Evolutionary conservation across 441 rosid species (phyloP).

Genomic region (Geranium incanum): DNA sequence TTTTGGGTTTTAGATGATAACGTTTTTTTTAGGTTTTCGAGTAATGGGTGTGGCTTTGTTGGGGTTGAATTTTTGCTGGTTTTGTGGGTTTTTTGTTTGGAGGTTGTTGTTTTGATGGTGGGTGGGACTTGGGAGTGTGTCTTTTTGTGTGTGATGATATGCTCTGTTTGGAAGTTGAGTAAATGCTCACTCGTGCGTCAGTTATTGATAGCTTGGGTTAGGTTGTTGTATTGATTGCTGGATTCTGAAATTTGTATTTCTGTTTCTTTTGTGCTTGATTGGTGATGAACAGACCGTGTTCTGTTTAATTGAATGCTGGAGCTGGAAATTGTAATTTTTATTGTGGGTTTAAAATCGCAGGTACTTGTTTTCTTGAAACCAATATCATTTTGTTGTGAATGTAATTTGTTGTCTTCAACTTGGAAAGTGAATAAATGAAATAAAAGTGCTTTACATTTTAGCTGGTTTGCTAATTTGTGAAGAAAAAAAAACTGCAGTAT

Average conservation of each 20-base stretch:
- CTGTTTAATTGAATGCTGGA: not conserved
- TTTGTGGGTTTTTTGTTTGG: not conserved
- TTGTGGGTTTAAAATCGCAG: not conserved
- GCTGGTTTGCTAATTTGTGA: not conserved
- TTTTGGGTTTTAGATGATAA: not conserved
- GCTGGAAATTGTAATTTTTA: not conserved
- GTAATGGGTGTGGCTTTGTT: not conserved
- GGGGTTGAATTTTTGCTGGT: not conserved
- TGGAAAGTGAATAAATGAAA: not conserved
- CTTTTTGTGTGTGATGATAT: not conserved
- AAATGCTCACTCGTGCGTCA: not conserved
- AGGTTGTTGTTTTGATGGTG: not conserved
- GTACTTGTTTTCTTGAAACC: not conserved
- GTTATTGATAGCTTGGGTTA: not conserved
- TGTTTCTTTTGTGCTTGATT: not conserved
- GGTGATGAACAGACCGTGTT: not conserved
- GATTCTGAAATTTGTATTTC: not conserved
- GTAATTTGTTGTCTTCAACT: not conserved
- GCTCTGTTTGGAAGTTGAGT: not conserved
- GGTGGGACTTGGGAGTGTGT: not conserved
- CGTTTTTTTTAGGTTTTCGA: not conserved
- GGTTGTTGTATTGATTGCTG: not conserved
- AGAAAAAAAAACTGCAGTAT: not conserved
- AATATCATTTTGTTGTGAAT: not conserved
- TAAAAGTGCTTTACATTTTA: not conserved